Evolutionary conservation across 2,329 filamentous ascomycete species (phyloP), one percentile per base, ranked within the genome.

Genomic region (Xylaria sp.): DNA sequence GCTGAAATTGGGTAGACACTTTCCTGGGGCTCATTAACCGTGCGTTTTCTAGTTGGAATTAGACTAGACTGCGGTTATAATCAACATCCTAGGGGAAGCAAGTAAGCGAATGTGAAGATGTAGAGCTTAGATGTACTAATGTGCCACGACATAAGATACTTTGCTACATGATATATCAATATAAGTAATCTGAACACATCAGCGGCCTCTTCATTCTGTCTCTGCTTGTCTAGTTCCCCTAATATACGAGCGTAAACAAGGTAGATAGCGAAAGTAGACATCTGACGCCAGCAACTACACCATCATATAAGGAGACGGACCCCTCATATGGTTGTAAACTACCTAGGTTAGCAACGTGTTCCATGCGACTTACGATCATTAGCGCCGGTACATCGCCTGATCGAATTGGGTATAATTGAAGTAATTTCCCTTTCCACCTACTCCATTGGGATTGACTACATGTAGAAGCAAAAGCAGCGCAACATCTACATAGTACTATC

Each of bases 401-500:
- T 42, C 47, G 31, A 55, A 51, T 38, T 13, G n/a, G n/a, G n/a
- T 20, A 50, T 42, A 39, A 25, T 13, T 49, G 10, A 29, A 55
- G 27, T 36, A 38, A 56, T 20, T 3, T 36, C 27, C 22, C 20
- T 50, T 47, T 5, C 44, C 60, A 64, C 65, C 65, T 61, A 58
- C 65, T 67, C 11, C n/a, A 65, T 65, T 61, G n/a, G 57, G 61
- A 25, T 58, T 44, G 51, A 65, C 13, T 10, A n/a, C n/a, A n/a
- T n/a, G n/a, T 13, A 22, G 3, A 38, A 13, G 17, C 22, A n/a
- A 59, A 39, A 55, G 27, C 59, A 38, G 20, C 11, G 9, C 27
- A 29, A 49, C 17, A 13, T 15, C n/a, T 20, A 51, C 36, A 49
- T 42, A 22, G 44, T 39, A 53, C 11, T 33, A 38, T 61, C 56